Evolutionary conservation across 257 asterid genomes (phyloP).

Genomic region (Salvia hispanica): DNA sequence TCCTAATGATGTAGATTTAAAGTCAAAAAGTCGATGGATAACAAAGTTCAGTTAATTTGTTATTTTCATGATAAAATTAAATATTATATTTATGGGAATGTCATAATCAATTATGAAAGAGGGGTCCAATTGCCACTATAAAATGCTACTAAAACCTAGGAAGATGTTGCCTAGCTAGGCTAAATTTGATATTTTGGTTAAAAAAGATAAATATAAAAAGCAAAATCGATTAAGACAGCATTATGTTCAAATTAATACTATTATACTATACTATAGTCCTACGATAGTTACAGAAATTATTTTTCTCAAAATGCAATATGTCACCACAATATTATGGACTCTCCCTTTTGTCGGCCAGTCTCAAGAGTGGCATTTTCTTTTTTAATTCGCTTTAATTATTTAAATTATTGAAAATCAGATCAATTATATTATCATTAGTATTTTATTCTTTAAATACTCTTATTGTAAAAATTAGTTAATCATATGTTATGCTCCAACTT

Average conservation of each 20-base stretch:
- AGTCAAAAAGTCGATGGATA: background rate
- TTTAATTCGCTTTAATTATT: background rate
- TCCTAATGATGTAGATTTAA: slow-evolving; percentile 4
- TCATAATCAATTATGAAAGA: slow-evolving; percentile 18
- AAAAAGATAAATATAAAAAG: slow-evolving; percentile 4
- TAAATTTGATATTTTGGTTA: slow-evolving; percentile 14
- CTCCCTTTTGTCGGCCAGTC: slow-evolving; percentile 4
- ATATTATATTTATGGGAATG: slow-evolving; percentile 6
- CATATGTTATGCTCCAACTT: too few species aligned
- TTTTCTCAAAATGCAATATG: slow-evolving; percentile 17
- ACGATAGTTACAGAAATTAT: slow-evolving; percentile 18
- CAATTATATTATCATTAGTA: too few species aligned
- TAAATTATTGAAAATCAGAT: too few species aligned
- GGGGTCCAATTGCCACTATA: slow-evolving; percentile 38
- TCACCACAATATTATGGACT: background rate
- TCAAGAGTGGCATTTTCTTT: background rate
- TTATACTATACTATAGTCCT: background rate
- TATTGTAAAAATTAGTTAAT: too few species aligned
- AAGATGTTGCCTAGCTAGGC: slow-evolving; percentile 26
- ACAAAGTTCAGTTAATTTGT: slow-evolving; percentile 7
- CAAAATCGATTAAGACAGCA: slow-evolving; percentile 30
- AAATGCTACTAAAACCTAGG: slow-evolving; percentile 33
- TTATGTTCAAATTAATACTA: slow-evolving; percentile 11
- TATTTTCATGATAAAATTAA: background rate
- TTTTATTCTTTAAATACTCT: too few species aligned